Percentiles rank a stretch among this genome's conserved stretches.
Conservation (phyloP, 768 basidiomycete species). For the Amanita rimosa region DNA sequence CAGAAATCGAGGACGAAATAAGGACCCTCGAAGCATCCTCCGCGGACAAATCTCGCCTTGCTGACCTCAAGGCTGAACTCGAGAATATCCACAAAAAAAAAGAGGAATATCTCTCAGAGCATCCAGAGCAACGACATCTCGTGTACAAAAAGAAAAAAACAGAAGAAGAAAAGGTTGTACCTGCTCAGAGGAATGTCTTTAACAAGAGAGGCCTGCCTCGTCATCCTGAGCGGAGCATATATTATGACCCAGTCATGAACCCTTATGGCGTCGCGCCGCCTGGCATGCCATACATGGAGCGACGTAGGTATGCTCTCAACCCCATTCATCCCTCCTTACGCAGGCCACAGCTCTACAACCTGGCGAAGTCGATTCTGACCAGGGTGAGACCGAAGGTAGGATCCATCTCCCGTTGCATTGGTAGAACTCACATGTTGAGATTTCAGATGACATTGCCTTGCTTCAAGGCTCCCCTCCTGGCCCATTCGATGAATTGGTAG, state of each 20-base stretch:
- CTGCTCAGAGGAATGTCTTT: constrained; percentile 60
- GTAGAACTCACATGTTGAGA: constrained; percentile 7
- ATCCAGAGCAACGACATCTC: constrained; percentile 83
- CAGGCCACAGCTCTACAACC: constrained; percentile 41
- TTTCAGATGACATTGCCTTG: constrained; percentile 45
- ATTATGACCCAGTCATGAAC: constrained; percentile 90
- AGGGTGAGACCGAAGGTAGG: constrained; percentile 37
- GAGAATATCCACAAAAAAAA: constrained; percentile 78
- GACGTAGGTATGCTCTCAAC: constrained; percentile 45
- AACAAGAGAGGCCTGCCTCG: constrained; percentile 76
- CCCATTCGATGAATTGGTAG: constrained; percentile 25
- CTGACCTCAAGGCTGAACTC: constrained; percentile 66
- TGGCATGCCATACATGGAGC: constrained; percentile 91
- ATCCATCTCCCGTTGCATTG: not conserved
- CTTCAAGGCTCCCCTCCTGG: constrained; percentile 56
- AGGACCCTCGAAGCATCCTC: constrained; percentile 45
- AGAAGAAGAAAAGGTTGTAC: constrained; percentile 29
- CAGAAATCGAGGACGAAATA: constrained; percentile 80
- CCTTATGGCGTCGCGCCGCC: constrained; percentile 90
- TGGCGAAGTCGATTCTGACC: constrained; percentile 55
- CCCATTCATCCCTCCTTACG: constrained; percentile 1
- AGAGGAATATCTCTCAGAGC: constrained; percentile 83
- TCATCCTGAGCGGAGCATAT: constrained; percentile 87
- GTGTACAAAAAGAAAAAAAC: constrained; percentile 57
- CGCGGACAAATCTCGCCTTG: constrained; percentile 55